A percentile compares a stretch with the other conserved stretches of the same genome.
phyloP scores from a whole-genome alignment of 2,329 filamentous ascomycete genomes.

The Cladosporium austrohemisphaericum region DNA sequence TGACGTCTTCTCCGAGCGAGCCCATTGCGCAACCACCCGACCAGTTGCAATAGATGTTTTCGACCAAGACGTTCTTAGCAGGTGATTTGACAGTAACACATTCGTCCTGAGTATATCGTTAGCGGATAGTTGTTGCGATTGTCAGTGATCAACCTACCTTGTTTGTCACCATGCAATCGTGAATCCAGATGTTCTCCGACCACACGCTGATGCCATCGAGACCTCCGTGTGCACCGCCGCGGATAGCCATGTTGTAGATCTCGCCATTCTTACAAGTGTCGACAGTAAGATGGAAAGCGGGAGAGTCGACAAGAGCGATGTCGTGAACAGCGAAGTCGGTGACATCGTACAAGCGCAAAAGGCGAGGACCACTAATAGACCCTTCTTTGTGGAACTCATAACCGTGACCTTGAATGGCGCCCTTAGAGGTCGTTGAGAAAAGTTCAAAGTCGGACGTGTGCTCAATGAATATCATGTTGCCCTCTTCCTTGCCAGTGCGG shows the following conservation, averaged over 20 bases:
- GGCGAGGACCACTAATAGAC: constrained; percentile 40
- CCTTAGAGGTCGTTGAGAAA: constrained; percentile 50
- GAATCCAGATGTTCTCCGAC: constrained; percentile 54
- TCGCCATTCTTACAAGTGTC: constrained; percentile 52
- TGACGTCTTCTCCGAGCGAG: constrained; percentile 48
- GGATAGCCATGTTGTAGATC: constrained; percentile 54
- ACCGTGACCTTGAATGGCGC: constrained; percentile 52
- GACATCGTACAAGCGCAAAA: constrained; percentile 46
- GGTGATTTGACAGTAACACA: constrained; percentile 56
- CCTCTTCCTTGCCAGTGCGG: constrained; percentile 47
- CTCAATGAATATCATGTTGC: constrained; percentile 54
- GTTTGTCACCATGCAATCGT: constrained; percentile 60
- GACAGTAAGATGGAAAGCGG: constrained; percentile 49
- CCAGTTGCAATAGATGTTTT: constrained; percentile 61
- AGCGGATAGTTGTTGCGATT: too few species aligned
- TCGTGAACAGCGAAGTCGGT: constrained; percentile 50
- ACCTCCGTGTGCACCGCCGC: constrained; percentile 50
- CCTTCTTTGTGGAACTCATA: constrained; percentile 47
- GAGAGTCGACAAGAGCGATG: constrained; percentile 47
- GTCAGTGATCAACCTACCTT: constrained; percentile 39
- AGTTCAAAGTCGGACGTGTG: constrained; percentile 52
- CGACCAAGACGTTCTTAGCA: constrained; percentile 53
- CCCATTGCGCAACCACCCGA: constrained; percentile 57
- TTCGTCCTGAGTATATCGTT: constrained; percentile 39
- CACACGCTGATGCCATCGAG: constrained; percentile 57